phyloP scores from a whole-genome alignment of 1,139 yeast species.

The Saccharomyces hybrid region DNA sequence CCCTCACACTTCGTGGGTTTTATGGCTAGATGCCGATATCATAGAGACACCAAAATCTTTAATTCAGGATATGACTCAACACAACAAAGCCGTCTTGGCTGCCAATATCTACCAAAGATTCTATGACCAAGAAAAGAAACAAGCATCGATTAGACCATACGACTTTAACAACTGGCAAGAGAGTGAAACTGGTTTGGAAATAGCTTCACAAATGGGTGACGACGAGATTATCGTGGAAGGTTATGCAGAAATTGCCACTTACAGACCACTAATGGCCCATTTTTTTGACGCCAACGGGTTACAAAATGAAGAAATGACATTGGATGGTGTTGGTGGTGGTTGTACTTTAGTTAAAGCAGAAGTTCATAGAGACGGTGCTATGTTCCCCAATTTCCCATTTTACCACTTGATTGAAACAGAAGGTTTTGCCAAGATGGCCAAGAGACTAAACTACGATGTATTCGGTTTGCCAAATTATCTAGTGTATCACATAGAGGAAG shows the following conservation, averaged over 20 bases:
- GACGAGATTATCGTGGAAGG: constrained; percentile 94
- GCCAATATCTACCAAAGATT: constrained; percentile 91
- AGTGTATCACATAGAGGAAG: constrained; percentile 78
- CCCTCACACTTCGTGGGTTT: constrained; percentile 86
- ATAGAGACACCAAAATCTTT: constrained; percentile 77
- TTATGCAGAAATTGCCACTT: constrained; percentile 85
- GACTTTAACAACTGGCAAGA: constrained; percentile 97
- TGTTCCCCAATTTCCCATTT: constrained; percentile 98
- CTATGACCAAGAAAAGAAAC: constrained; percentile 48
- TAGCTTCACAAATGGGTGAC: constrained; percentile 64
- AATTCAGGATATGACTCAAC: constrained; percentile 80
- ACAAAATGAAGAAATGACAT: constrained; percentile 54
- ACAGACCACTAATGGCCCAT: constrained; percentile 92
- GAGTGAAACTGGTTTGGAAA: constrained; percentile 69
- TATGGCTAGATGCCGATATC: constrained; percentile 93
- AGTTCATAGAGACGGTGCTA: constrained; percentile 97
- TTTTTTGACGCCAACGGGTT: constrained; percentile 63
- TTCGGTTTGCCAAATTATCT: constrained; percentile 90
- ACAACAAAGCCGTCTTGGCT: constrained; percentile 77
- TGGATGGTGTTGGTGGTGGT: constrained; percentile 98
- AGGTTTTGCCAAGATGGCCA: constrained; percentile 98
- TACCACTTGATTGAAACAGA: constrained; percentile 95
- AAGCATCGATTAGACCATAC: constrained; percentile 70
- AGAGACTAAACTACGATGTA: constrained; percentile 82
- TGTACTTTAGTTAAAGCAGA: constrained; percentile 93